Conservation (phyloP, 2,329 filamentous ascomycete genomes). For the Stemphylium beticola region DNA sequence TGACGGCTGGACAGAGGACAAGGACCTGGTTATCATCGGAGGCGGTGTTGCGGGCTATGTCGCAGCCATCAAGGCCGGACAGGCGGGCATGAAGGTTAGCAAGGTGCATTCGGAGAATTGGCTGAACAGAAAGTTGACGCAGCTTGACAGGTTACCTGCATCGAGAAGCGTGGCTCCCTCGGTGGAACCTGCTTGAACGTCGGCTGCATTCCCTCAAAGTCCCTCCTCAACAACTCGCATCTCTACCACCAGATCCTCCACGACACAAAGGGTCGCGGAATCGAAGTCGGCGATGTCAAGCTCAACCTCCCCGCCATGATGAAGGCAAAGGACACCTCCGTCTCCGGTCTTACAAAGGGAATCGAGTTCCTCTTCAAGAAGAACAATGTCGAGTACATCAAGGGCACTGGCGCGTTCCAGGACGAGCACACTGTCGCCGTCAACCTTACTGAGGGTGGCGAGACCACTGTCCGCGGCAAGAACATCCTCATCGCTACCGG, state of each 20-base stretch:
- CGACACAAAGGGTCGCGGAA: conserved; percentile 95
- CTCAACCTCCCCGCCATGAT: conserved; percentile 95
- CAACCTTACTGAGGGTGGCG: conserved; percentile 86
- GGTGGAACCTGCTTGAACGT: conserved; percentile 99
- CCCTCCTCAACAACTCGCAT: conserved; percentile 98
- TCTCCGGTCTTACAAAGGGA: conserved; percentile 88
- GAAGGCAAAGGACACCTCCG: conserved; percentile 97
- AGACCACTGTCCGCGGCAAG: conserved; percentile 86
- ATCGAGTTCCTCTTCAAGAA: conserved; percentile 99
- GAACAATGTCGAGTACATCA: conserved; percentile 98
- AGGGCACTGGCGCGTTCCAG: conserved; percentile 85
- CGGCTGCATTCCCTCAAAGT: conserved; percentile 99
- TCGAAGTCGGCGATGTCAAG: conserved; percentile 96
- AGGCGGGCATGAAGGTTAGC: conserved; percentile 90
- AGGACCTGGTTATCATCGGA: conserved; percentile 96
- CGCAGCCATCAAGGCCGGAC: conserved; percentile 97
- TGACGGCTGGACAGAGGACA: conserved; percentile 71
- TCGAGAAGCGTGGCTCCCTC: conserved; percentile 95
- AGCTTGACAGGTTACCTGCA: conserved; percentile 79
- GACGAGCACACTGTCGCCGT: conserved; percentile 93
- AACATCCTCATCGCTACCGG: conserved; percentile 98
- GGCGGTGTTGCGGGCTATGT: conserved; percentile 99
- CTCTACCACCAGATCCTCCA: conserved; percentile 97
- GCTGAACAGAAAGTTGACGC: conserved; percentile 11
- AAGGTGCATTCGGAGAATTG: conserved; percentile 2